Evolutionary conservation across 2,329 filamentous ascomycete genomes (phyloP).

Genomic region (Penicillium capsulatum): DNA sequence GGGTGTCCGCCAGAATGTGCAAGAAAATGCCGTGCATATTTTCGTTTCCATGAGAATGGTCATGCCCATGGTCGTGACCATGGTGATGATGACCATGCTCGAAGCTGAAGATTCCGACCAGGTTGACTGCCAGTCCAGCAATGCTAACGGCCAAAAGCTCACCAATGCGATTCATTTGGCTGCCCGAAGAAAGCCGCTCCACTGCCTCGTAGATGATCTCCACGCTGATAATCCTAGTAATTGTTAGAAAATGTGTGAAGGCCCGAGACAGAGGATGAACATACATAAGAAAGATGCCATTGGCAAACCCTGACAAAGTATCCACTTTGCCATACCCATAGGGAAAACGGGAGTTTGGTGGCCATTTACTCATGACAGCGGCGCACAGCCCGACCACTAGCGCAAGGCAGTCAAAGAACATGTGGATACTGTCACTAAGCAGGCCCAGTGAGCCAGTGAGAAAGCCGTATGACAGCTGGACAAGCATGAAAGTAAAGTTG

Average conservation of each 20-base stretch:
- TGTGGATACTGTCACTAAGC: conserved; percentile 97
- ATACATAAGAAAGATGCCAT: conserved; percentile 88
- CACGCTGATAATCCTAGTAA: conserved; percentile 75
- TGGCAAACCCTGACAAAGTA: conserved; percentile 91
- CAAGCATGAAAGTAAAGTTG: conserved; percentile 90
- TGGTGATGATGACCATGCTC: conserved; percentile 60
- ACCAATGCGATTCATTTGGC: conserved; percentile 74
- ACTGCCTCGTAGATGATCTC: conserved; percentile 95
- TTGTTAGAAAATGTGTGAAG: conserved; percentile 12
- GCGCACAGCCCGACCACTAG: conserved; percentile 85
- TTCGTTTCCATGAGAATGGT: conserved; percentile 70
- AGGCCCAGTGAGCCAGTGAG: conserved; percentile 88
- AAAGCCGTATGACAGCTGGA: conserved; percentile 92
- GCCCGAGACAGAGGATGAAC: conserved; percentile 24
- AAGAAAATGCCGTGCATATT: conserved; percentile 98
- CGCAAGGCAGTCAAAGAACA: conserved; percentile 98
- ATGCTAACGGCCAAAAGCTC: conserved; percentile 88
- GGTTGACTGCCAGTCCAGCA: conserved; percentile 80
- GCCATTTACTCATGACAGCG: conserved; percentile 95
- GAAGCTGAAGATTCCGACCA: conserved; percentile 87
- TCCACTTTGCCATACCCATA: conserved; percentile 98
- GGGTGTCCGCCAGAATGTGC: conserved; percentile 88
- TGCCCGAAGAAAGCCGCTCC: conserved; percentile 78
- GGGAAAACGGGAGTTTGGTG: conserved; percentile 79
- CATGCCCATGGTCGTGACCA: conserved; percentile 46